Conservation (phyloP, 495 filamentous ascomycete genomes). For the Aspergillus avenaceus region DNA sequence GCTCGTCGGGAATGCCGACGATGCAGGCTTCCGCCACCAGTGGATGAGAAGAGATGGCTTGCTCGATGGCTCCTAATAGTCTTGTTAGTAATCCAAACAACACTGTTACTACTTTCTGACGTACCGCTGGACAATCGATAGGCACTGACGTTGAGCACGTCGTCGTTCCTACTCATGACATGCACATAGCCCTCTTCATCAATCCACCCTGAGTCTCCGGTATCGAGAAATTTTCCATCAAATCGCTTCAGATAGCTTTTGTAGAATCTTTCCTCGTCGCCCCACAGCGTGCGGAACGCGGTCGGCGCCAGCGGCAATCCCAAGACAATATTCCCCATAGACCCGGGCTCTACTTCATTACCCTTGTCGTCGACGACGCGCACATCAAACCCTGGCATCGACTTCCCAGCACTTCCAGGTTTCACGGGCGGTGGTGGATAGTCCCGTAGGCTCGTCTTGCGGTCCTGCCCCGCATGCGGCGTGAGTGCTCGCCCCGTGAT, state of each 20-base stretch:
- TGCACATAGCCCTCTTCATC: constrained; percentile 94
- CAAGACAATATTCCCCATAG: constrained; percentile 81
- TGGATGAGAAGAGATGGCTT: constrained; percentile 78
- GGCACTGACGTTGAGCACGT: constrained; percentile 87
- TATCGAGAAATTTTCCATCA: constrained; percentile 55
- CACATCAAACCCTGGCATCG: constrained; percentile 77
- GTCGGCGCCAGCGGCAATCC: constrained; percentile 90
- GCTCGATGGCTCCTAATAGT: constrained; percentile 76
- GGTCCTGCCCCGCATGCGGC: constrained; percentile 21
- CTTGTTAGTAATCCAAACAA: constrained; percentile 37
- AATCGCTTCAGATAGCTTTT: constrained; percentile 68
- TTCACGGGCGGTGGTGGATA: constrained; percentile 48
- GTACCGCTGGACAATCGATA: constrained; percentile 66
- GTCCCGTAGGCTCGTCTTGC: constrained; percentile 11
- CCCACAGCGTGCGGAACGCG: constrained; percentile 89
- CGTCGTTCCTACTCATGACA: constrained; percentile 88
- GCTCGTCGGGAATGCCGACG: constrained; percentile 76
- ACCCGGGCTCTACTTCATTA: constrained; percentile 62
- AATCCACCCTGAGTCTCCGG: constrained; percentile 80
- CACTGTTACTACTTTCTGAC: background rate
- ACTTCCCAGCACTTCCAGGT: constrained; percentile 72
- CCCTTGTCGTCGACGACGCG: constrained; percentile 68
- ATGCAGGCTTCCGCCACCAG: constrained; percentile 82
- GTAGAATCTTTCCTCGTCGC: constrained; percentile 85
- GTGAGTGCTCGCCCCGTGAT: constrained; percentile 65